Evolutionary conservation across 2,329 filamentous ascomycete species (phyloP).

Genomic region (Aphanocladium album): DNA sequence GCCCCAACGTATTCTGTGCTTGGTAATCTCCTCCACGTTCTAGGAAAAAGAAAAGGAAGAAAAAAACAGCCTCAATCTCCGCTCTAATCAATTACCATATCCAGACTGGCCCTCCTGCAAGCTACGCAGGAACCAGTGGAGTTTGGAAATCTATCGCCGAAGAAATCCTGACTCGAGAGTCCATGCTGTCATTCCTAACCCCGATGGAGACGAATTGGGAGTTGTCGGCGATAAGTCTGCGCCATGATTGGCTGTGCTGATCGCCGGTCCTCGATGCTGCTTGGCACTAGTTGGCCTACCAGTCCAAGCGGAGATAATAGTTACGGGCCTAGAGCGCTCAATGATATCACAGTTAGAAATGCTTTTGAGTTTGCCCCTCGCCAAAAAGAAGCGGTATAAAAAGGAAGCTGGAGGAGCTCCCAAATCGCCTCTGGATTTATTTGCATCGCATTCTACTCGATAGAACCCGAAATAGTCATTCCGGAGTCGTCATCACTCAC

Average conservation of each 20-base stretch:
- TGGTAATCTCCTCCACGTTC: not conserved
- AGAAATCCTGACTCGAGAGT: constrained; percentile 4
- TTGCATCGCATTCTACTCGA: not conserved
- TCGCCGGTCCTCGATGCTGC: not conserved
- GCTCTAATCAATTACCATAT: not conserved
- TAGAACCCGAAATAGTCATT: not conserved
- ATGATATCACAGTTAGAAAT: constrained; percentile 4
- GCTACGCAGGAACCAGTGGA: not conserved
- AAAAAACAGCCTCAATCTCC: not conserved
- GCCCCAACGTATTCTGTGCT: not conserved
- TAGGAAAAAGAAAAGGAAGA: not conserved
- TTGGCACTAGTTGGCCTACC: not conserved
- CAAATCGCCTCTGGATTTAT: not conserved
- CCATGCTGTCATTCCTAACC: constrained; percentile 1
- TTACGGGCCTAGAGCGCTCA: not conserved
- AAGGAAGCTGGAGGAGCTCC: not conserved
- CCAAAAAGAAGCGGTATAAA: not conserved
- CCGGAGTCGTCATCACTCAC: not conserved
- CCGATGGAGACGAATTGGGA: not conserved
- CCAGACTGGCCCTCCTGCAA: not conserved
- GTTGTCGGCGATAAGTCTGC: constrained; percentile 7
- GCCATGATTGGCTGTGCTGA: constrained; percentile 1
- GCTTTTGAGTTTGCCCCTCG: not conserved
- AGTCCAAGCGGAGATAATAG: not conserved
- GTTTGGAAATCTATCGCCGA: constrained; percentile 14